phyloP scores from a whole-genome alignment of 1,284 basidiomycete genomes.

The Salmacisia buchloeana region DNA sequence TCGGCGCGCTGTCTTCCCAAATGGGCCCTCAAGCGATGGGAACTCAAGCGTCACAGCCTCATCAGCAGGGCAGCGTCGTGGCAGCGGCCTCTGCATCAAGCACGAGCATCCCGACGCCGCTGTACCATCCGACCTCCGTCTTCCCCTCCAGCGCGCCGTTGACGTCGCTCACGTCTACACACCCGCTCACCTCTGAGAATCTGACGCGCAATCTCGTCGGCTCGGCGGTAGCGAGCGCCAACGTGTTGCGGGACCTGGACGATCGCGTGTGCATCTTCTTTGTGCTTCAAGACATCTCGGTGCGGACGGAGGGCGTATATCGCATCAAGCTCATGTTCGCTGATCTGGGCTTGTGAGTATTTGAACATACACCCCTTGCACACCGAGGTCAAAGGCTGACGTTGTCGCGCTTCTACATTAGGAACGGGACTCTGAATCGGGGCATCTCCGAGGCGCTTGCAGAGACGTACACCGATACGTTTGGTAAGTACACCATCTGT shows the following conservation, averaged over 20 bases:
- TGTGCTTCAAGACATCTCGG: conserved; percentile 42
- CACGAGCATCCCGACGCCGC: not conserved
- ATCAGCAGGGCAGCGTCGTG: no score
- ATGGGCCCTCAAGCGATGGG: no score
- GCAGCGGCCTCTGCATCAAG: no score
- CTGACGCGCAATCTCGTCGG: conserved; percentile 42
- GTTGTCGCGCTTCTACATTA: not conserved
- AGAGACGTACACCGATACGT: conserved; percentile 40
- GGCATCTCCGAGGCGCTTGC: conserved; percentile 37
- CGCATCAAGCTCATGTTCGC: conserved; percentile 42
- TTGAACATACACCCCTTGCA: not conserved
- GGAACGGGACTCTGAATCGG: conserved; percentile 29
- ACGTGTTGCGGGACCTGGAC: conserved; percentile 36
- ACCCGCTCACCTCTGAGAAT: conserved; percentile 14
- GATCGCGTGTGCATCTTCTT: conserved; percentile 43
- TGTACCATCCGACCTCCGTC: not conserved
- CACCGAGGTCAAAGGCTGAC: not conserved
- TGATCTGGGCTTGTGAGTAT: conserved; percentile 26
- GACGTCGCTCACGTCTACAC: not conserved
- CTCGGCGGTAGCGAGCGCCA: conserved; percentile 38
- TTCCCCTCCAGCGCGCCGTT: conserved; percentile 2
- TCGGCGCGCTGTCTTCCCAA: no score
- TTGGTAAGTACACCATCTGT: conserved; percentile 17
- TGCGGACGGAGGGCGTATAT: conserved; percentile 40
- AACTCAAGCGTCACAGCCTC: no score